A percentile compares a stretch with the other conserved stretches of the same genome.
These are phyloP conservation scores for Bruguiera hainesii DNA, from an alignment of 441 rosid genomes.

Conservation along the genomic window DNA sequence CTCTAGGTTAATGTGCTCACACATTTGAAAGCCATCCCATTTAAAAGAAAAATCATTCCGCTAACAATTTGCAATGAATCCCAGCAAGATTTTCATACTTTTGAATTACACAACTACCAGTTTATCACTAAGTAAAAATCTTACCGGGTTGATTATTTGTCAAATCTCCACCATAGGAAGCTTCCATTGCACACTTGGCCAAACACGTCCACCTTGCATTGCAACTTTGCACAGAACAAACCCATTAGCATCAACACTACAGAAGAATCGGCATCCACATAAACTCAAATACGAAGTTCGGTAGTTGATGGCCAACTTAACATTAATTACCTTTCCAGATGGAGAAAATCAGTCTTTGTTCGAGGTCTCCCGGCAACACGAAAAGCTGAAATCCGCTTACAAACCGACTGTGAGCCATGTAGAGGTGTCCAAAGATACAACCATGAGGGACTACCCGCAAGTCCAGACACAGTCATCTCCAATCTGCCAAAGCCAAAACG, in stretches of 20 bases:
- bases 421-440: slow-evolving; percentile 35
- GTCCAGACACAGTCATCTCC: slow-evolving; percentile 67
- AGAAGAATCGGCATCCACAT: background rate
- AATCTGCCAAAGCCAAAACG: slow-evolving; percentile 9
- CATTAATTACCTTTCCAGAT: slow-evolving; percentile 43
- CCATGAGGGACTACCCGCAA: slow-evolving; percentile 53
- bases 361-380: slow-evolving; percentile 26
- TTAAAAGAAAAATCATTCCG: background rate
- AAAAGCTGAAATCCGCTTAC: slow-evolving; percentile 33
- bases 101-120: background rate
- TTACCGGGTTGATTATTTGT: slow-evolving; percentile 61
- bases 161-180: slow-evolving; percentile 76
- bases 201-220: slow-evolving; percentile 21
- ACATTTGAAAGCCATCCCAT: background rate
- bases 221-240: slow-evolving; percentile 33
- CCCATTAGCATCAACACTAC: slow-evolving; percentile 19
- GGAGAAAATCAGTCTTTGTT: slow-evolving; percentile 22
- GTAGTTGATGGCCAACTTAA: background rate
- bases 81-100: background rate
- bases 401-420: slow-evolving; percentile 21
- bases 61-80: background rate
- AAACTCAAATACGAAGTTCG: slow-evolving; percentile 12
- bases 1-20: background rate
- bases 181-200: slow-evolving; percentile 66
- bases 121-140: slow-evolving; percentile 6